Evolutionary conservation across 176 grass and related monocot species (phyloP).

Genomic region (Oryza nivara): DNA sequence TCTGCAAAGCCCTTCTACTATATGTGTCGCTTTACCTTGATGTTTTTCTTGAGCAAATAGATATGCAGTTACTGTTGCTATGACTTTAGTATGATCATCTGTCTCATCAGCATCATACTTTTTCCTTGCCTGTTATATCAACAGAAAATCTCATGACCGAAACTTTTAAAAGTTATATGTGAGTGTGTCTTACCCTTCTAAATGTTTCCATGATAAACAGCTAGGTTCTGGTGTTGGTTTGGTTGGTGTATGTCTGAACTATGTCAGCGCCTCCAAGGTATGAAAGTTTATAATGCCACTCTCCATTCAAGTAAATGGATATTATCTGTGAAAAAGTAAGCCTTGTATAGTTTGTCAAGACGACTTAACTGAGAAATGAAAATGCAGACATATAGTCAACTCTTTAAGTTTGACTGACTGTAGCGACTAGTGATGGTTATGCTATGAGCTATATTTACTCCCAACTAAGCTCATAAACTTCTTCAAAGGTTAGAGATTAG

Average conservation of each 20-base stretch:
- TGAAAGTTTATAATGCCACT: conserved; percentile 13
- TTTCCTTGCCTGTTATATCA: background rate
- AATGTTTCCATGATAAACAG: conserved; percentile 53
- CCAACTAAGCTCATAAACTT: conserved; percentile 14
- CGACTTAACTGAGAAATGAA: background rate
- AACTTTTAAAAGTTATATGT: background rate
- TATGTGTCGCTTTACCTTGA: background rate
- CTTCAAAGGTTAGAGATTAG: background rate
- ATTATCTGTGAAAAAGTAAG: background rate
- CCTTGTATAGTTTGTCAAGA: background rate
- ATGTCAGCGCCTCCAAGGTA: conserved; percentile 86
- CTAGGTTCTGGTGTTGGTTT: conserved; percentile 96
- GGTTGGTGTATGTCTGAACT: conserved; percentile 74
- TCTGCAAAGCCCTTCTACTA: background rate
- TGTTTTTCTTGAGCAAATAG: background rate
- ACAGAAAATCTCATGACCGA: background rate
- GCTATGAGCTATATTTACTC: background rate
- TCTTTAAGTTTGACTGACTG: background rate
- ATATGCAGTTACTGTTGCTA: background rate
- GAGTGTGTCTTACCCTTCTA: background rate
- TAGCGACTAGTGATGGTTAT: background rate
- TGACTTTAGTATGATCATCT: background rate
- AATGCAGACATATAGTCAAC: background rate
- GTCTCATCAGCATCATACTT: background rate
- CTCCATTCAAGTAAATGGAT: conserved; percentile 15